These are phyloP conservation scores for Amphirosellinia nigrospora DNA, from an alignment of 495 filamentous ascomycete genomes.

Conservation along the genomic window DNA sequence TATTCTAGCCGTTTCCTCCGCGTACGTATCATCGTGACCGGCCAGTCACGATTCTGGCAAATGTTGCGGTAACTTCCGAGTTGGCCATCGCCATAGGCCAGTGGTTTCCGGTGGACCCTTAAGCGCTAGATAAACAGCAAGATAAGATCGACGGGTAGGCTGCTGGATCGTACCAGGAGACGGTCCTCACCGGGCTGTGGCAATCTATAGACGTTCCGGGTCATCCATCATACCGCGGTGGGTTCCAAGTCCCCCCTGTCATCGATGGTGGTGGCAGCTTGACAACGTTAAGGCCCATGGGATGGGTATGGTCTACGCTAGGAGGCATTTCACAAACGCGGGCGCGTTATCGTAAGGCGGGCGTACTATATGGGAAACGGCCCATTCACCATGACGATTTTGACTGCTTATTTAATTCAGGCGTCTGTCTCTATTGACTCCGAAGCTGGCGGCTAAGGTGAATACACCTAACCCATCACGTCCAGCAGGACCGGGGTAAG, in stretches of 20 bases:
- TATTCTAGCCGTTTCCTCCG: neutral
- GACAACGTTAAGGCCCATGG: neutral
- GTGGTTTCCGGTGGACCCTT: constrained; percentile 1
- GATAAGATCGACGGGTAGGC: constrained; percentile 3
- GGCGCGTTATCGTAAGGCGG: neutral
- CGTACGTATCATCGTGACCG: neutral
- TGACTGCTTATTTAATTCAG: neutral
- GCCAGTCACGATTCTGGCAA: neutral
- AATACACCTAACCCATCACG: constrained; percentile 31
- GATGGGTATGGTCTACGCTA: neutral
- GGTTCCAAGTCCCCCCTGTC: neutral
- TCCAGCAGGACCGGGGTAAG: constrained; percentile 20
- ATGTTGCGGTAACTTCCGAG: constrained; percentile 14
- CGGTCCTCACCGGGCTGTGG: neutral
- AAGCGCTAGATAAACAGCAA: neutral
- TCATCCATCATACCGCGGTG: constrained; percentile 16
- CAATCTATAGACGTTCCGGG: constrained; percentile 4
- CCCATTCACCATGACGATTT: neutral
- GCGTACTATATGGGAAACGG: neutral
- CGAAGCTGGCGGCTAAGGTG: constrained; percentile 11
- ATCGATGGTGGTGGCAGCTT: constrained; percentile 10
- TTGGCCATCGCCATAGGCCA: neutral
- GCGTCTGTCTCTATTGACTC: constrained; percentile 1
- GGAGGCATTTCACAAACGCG: neutral
- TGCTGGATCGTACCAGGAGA: constrained; percentile 14